phyloP scores from a whole-genome alignment of 257 asterid species.

The Solanum virginianum region DNA sequence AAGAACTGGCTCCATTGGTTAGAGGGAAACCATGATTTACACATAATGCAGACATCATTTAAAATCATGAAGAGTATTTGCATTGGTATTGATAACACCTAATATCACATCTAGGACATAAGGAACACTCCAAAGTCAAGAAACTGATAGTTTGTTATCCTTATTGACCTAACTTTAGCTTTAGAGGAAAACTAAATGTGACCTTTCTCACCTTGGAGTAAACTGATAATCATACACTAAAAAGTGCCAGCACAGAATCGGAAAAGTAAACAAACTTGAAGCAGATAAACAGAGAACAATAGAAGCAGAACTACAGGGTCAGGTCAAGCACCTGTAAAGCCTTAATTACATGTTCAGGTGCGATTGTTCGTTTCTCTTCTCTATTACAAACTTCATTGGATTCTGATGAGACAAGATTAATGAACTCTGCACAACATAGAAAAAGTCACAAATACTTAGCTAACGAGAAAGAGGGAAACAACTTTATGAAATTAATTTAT shows the following conservation, averaged over 20 bases:
- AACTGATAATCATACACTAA: background rate
- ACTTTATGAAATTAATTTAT: background rate
- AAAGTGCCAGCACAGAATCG: background rate
- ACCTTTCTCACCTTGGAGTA: background rate
- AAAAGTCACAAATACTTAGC: background rate
- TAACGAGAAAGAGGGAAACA: background rate
- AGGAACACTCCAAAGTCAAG: background rate
- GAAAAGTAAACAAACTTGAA: background rate
- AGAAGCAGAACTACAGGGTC: background rate
- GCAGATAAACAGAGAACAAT: background rate
- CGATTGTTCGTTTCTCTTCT: constrained; percentile 85
- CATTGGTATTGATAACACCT: background rate
- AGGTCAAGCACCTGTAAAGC: constrained; percentile 60
- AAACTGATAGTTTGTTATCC: background rate
- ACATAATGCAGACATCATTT: background rate
- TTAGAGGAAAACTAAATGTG: background rate
- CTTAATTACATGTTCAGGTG: constrained; percentile 95
- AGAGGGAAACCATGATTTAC: background rate
- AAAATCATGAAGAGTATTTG: background rate
- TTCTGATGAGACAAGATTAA: constrained; percentile 85
- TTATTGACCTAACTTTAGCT: background rate
- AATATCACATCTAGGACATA: background rate
- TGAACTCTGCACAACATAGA: constrained; percentile 51
- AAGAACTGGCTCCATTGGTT: background rate
- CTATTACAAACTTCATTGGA: constrained; percentile 89